phyloP scores from a whole-genome alignment of 495 filamentous ascomycete genomes.

The Podospora tetraspora region DNA sequence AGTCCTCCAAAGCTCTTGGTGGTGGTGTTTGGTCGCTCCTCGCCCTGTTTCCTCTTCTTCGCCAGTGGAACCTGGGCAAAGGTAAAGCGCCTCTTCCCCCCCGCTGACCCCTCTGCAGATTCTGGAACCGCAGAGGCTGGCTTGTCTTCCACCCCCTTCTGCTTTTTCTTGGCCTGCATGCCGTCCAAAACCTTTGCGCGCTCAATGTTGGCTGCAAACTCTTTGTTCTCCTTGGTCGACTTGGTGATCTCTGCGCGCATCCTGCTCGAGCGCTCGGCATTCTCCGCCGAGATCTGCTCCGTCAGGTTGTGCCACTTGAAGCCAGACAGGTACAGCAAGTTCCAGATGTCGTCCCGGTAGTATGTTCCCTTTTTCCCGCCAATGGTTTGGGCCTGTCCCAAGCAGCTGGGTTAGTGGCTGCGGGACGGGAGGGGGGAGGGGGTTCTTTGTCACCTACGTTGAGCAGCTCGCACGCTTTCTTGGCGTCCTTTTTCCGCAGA shows the following conservation, averaged over 20 bases:
- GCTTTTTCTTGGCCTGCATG: conserved; percentile 50
- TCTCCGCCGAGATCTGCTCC: conserved; percentile 68
- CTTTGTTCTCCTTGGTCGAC: conserved; percentile 75
- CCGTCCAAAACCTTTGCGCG: conserved; percentile 66
- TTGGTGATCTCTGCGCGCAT: conserved; percentile 75
- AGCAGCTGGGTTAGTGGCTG: not conserved
- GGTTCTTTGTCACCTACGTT: conserved; percentile 45
- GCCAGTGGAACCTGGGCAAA: conserved; percentile 67
- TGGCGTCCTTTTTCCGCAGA: conserved; percentile 57
- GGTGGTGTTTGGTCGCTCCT: conserved; percentile 49
- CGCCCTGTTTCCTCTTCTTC: conserved; percentile 42
- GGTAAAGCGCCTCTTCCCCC: conserved; percentile 43
- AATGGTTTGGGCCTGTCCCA: conserved; percentile 51
- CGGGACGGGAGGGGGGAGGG: not conserved
- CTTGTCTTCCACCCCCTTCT: conserved; percentile 21
- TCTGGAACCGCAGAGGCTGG: conserved; percentile 1
- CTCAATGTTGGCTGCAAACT: conserved; percentile 73
- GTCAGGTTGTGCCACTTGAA: conserved; percentile 67
- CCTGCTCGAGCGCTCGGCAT: conserved; percentile 71
- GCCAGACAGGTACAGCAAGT: conserved; percentile 65
- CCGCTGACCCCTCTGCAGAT: conserved; percentile 17
- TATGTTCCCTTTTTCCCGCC: conserved; percentile 83
- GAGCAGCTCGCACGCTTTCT: conserved; percentile 73
- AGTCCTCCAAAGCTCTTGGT: not conserved
- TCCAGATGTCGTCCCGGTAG: conserved; percentile 94